Percentiles rank a stretch among this genome's conserved stretches.
Conservation (phyloP, 2,329 filamentous ascomycete genomes). For the Arachnopeziza araneosa region DNA sequence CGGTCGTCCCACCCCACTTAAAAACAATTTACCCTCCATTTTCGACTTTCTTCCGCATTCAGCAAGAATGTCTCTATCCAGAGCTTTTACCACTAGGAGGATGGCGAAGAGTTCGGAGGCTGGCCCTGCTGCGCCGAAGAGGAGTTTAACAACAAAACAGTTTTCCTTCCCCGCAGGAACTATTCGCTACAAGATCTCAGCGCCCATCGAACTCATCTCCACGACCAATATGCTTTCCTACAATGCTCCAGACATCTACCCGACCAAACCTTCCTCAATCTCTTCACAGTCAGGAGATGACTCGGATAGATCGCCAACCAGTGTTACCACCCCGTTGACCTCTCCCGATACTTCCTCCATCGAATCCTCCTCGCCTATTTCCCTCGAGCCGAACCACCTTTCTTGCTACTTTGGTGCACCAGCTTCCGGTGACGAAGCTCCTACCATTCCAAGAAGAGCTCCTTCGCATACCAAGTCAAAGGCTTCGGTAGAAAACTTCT, state of each 20-base stretch:
- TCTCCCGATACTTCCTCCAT: slow-evolving; percentile 41
- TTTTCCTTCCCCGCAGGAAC: slow-evolving; percentile 18
- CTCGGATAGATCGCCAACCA: slow-evolving; percentile 57
- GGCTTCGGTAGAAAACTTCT: slow-evolving; percentile 43
- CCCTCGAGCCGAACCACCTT: slow-evolving; percentile 59
- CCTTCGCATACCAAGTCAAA: slow-evolving; percentile 80
- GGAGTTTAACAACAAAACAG: slow-evolving; percentile 26
- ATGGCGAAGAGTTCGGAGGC: slow-evolving; percentile 38
- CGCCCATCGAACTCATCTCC: slow-evolving; percentile 78
- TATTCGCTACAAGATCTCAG: slow-evolving; percentile 68
- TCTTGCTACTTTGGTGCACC: slow-evolving; percentile 55
- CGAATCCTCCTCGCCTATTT: slow-evolving; percentile 38
- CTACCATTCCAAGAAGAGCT: slow-evolving; percentile 70
- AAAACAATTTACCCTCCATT: background rate
- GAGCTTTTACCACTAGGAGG: slow-evolving; percentile 68
- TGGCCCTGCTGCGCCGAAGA: slow-evolving; percentile 17
- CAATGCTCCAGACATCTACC: slow-evolving; percentile 77
- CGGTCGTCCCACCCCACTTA: background rate
- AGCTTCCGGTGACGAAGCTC: slow-evolving; percentile 39
- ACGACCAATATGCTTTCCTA: slow-evolving; percentile 96
- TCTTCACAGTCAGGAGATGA: slow-evolving; percentile 60
- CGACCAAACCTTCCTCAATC: slow-evolving; percentile 18
- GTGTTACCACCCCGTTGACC: slow-evolving; percentile 34
- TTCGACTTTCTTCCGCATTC: slow-evolving; percentile 11
- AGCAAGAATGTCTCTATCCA: slow-evolving; percentile 50